Evolutionary conservation across 805 yeast species (phyloP), one percentile per base, ranked within the genome.

Genomic region (Henningerozyma blattae): DNA sequence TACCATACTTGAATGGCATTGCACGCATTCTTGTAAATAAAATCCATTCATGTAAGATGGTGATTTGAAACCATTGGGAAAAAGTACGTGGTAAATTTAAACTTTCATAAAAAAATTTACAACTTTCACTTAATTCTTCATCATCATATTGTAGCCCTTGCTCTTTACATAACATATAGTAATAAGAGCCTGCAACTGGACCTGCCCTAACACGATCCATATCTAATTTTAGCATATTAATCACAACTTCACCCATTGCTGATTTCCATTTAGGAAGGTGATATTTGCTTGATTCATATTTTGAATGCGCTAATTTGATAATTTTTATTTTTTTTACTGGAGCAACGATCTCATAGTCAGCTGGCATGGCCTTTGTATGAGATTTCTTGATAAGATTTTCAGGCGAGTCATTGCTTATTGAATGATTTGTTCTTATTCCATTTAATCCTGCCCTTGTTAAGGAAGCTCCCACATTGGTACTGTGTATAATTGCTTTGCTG

Each of bases 61-160:
- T 82, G 41, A 91, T 80, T 59, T 89, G 97, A 56, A 79, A 89
- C 95, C 95, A 89, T 57, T 86, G 94, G n/a, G 89, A 75, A 52
- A 89, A 87, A 1, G 96, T 79, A 52, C 71, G 68, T 24, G 95
- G 95, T 49, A 91, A 63, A 18, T 73, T 77, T 37, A 91, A 62
- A 10, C 87, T 81, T 35, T 83, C 81, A 53, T 85, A 91, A 67
- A 85, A 91, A 53, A 84, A 91, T 35, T 63, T 64, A 2, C 95
- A 95, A 4, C 82, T 70, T 15, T 71, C 75, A 4, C 82, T 70
- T 27, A 82, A 61, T 26, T 73, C 77, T 50, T 79, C 87, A 38
- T 77, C 67, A n/a, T 78, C 82, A 43, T 70, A 78, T 55, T 72
- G 81, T 46, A 82, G 58, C 3, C 84, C 95, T 59, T 86, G 96